Percentiles rank a stretch among this genome's conserved stretches.
Evolutionary conservation across 352 stramenopile species (phyloP).

Genomic region (Pythium folliculosum): DNA sequence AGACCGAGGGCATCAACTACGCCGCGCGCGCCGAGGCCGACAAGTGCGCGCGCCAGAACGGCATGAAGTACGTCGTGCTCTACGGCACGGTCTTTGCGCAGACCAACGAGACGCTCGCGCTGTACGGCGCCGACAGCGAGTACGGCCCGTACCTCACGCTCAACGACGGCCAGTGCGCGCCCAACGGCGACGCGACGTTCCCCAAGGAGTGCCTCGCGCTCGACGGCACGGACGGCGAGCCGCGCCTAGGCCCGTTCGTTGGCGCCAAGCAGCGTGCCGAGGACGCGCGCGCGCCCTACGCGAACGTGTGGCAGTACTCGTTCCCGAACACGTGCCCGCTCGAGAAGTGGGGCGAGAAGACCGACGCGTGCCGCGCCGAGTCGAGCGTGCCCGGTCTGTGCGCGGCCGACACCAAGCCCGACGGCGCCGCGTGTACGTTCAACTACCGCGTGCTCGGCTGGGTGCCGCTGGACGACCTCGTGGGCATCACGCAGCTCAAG

Average conservation of each 20-base stretch:
- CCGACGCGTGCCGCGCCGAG: conserved; percentile 38
- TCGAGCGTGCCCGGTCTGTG: conserved; percentile 48
- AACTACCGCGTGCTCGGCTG: conserved; percentile 74
- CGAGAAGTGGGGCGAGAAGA: conserved; percentile 42
- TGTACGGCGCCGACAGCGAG: conserved; percentile 52
- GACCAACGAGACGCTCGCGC: conserved; percentile 74
- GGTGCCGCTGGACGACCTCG: conserved; percentile 70
- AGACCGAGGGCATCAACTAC: conserved; percentile 86
- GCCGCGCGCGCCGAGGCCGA: conserved; percentile 49
- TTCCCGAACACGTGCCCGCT: conserved; percentile 72
- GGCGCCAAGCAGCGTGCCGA: conserved; percentile 50
- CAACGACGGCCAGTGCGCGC: conserved; percentile 65
- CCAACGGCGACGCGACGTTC: conserved; percentile 39
- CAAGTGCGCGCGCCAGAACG: conserved; percentile 76
- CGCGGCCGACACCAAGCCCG: conserved; percentile 42
- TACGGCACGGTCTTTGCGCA: conserved; percentile 79
- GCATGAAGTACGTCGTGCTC: conserved; percentile 81
- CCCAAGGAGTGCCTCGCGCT: conserved; percentile 71
- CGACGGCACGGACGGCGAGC: conserved; percentile 63
- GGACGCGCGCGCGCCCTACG: conserved; percentile 68
- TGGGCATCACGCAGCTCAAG: conserved; percentile 66
- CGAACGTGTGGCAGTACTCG: conserved; percentile 81
- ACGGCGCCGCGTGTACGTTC: conserved; percentile 69
- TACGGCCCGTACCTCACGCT: conserved; percentile 74
- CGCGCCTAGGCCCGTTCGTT: conserved; percentile 68